Evolutionary conservation across 495 filamentous ascomycete species (phyloP), one percentile per base, ranked within the genome.

Genomic region (Penicillium robsamsonii): DNA sequence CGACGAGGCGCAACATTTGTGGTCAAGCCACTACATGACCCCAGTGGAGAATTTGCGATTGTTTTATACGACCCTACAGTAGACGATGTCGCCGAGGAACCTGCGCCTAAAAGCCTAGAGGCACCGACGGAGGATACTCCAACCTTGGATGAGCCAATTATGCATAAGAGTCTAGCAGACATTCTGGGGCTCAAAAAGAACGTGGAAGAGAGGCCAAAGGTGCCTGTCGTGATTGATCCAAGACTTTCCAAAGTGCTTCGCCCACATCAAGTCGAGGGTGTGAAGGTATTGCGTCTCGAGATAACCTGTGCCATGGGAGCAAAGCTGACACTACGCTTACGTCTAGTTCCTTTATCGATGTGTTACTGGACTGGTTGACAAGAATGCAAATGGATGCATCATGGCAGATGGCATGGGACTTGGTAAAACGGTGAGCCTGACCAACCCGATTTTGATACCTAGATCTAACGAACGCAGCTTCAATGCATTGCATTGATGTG

Each of bases 321-420:
- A 29, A 35, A 1, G n/a, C 53, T 65, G 50, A 62, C 46, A 43
- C 29, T 20, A 24, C 25, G 9, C 24, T 18, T 38, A 7, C 42
- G 3, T 25, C 20, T 59, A 84, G 79, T 99, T 99, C 66, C 84
- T 99, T 75, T 99, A 97, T 70, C 81, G 83, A 50, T 95, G 90
- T 69, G 91, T 91, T 18, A 97, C 93, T 24, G 94, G 94, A 6
- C 79, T 97, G 81, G 86, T 97, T 60, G 94, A 99, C 67, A 82
- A 86, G 42, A 94, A 92, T 54, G 95, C 95, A 22, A 90, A 97
- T 73, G 94, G 94, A 0, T 97, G 94, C 68, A 99, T 99, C 68
- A 99, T 99, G 94, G 94, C 94, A 60, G 94, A 99, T 67, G 94
- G 96, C 63, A 99, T 99, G 94, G 94, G 94, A 43, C 72, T 99